These are phyloP conservation scores for Candida chauliodis DNA, from an alignment of 805 yeast genomes.

Conservation along the genomic window DNA sequence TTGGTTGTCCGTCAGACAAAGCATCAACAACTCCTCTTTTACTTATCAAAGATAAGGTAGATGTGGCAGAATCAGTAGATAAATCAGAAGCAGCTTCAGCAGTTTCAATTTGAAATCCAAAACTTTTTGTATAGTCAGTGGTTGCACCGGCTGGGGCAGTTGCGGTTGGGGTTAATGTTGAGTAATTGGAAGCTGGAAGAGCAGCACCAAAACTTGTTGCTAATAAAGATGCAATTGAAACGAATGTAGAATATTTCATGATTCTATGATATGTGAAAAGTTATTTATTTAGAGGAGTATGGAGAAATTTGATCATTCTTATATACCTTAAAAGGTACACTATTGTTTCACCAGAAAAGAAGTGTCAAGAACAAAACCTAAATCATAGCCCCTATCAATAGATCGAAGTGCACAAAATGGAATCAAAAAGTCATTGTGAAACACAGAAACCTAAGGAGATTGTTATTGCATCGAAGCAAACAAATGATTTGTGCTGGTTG, in stretches of 20 bases:
- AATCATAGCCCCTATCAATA: conserved; percentile 1
- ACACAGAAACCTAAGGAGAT: background rate
- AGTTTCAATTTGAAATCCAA: conserved; percentile 69
- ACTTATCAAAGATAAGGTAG: conserved; percentile 9
- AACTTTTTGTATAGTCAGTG: conserved; percentile 52
- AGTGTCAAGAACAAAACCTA: background rate
- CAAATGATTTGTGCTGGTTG: conserved; percentile 8
- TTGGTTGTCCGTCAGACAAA: conserved; percentile 30
- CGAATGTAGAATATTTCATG: conserved; percentile 20
- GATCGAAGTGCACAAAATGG: background rate
- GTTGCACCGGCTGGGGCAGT: conserved; percentile 47
- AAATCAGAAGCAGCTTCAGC: conserved; percentile 25
- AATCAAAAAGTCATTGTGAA: too few relatives aligned
- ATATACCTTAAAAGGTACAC: background rate
- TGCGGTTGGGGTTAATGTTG: conserved; percentile 67
- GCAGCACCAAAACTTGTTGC: conserved; percentile 55
- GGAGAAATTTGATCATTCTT: background rate
- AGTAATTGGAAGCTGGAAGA: conserved; percentile 65
- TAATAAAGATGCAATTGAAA: conserved; percentile 31
- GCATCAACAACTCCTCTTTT: conserved; percentile 28
- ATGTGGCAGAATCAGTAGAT: conserved; percentile 10
- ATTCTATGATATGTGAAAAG: too few relatives aligned
- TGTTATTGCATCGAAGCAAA: background rate
- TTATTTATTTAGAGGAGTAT: too few relatives aligned
- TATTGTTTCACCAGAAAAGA: background rate